phyloP scores from a whole-genome alignment of 2,329 filamentous ascomycete genomes.

The Dactylonectria macrodidyma region DNA sequence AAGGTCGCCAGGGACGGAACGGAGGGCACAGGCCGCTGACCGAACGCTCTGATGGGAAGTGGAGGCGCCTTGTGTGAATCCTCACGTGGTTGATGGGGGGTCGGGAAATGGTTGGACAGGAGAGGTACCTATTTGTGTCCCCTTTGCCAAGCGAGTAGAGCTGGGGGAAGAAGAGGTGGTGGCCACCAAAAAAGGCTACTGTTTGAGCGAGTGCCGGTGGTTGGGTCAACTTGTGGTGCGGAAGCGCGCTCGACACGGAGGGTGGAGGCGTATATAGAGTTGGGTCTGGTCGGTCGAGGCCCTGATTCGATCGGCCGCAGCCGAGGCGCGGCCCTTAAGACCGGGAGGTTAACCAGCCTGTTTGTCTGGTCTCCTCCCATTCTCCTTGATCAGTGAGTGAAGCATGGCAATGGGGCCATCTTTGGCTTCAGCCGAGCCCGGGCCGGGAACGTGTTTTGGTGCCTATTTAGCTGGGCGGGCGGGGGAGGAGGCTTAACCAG shows the following conservation, averaged over 20 bases:
- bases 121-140: too few relatives aligned
- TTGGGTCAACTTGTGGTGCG: background rate
- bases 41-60: too few relatives aligned
- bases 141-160: too few relatives aligned
- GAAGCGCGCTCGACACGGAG: background rate
- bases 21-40: too few relatives aligned
- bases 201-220: slow-evolving; percentile 9
- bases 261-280: slow-evolving; percentile 17
- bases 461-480: background rate
- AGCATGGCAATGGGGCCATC: background rate
- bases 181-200: background rate
- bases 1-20: too few relatives aligned
- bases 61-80: too few relatives aligned
- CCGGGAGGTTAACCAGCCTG: background rate
- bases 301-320: slow-evolving; percentile 12
- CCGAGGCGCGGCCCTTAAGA: slow-evolving; percentile 17
- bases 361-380: background rate
- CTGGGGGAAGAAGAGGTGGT: background rate
- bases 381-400: background rate
- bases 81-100: too few relatives aligned
- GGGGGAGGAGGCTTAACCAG: background rate
- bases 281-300: slow-evolving; percentile 17
- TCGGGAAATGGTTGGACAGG: too few relatives aligned
- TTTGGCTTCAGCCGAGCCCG: background rate
- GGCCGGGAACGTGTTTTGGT: background rate